phyloP scores from a whole-genome alignment of 108 stramenopile species.

The Cylindrotheca fusiformis region DNA sequence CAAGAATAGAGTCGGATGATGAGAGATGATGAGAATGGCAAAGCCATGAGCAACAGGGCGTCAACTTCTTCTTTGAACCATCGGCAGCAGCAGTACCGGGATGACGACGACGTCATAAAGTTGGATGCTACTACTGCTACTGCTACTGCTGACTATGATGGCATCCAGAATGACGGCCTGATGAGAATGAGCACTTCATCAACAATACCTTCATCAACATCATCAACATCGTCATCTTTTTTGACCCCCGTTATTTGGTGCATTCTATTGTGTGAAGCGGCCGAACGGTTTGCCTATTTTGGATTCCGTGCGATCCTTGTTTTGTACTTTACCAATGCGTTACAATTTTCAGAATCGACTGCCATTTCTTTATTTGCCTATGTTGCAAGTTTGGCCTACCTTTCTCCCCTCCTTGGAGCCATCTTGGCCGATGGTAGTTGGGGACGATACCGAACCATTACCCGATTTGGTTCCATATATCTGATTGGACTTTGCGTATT shows the following conservation, averaged over 20 bases:
- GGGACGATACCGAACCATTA: conserved; percentile 61
- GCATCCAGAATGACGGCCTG: no score
- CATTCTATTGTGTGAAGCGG: conserved; percentile 51
- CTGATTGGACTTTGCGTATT: conserved; percentile 39
- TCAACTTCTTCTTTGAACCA: no score
- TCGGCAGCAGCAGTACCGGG: no score
- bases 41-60: no score
- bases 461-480: conserved; percentile 47
- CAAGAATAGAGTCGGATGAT: no score
- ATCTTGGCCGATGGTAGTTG: conserved; percentile 43
- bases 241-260: conserved; percentile 29
- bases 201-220: no score
- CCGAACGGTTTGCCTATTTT: conserved; percentile 64
- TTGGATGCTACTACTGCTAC: no score
- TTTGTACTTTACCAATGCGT: conserved; percentile 43
- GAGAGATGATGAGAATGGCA: no score
- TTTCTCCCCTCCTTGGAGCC: conserved; percentile 56
- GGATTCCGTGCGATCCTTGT: conserved; percentile 59
- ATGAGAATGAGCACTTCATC: no score
- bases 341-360: conserved; percentile 37
- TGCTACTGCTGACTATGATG: no score
- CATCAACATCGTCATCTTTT: conserved; percentile 7
- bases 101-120: no score
- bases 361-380: conserved; percentile 39
- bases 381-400: conserved; percentile 39